Conservation (phyloP, 306 rosid genomes). For the Begonia peltatifolia region DNA sequence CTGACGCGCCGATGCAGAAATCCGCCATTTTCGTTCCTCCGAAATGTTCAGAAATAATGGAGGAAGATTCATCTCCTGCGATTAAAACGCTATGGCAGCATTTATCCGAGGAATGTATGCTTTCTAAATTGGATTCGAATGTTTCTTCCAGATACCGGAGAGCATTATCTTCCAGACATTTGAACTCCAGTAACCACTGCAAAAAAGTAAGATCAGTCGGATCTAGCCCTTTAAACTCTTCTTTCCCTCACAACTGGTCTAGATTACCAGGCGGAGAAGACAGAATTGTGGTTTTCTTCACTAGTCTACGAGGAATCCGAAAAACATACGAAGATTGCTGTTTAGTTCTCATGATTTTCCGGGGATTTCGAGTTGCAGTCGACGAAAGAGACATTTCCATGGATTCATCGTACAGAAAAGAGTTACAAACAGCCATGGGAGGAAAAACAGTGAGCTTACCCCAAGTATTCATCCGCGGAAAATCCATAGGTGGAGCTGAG, state of each 20-base stretch:
- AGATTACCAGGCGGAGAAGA: conserved; percentile 32
- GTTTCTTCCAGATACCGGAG: conserved; percentile 58
- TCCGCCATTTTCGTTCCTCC: conserved; percentile 18
- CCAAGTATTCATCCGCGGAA: conserved; percentile 51
- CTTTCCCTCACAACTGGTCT: conserved; percentile 12
- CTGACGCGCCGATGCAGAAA: conserved; percentile 5
- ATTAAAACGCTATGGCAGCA: conserved; percentile 80
- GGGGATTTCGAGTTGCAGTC: conserved; percentile 31
- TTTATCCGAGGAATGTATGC: conserved; percentile 64
- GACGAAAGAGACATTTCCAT: conserved; percentile 85
- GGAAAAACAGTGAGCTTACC: conserved; percentile 32
- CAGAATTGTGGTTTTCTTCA: conserved; percentile 54
- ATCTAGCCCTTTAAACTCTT: conserved; percentile 29
- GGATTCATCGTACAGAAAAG: conserved; percentile 39
- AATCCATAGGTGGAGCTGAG: conserved; percentile 50
- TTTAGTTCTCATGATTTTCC: conserved; percentile 48
- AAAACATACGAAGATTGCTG: conserved; percentile 66
- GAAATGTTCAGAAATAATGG: conserved; percentile 17
- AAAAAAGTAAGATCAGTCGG: conserved; percentile 33
- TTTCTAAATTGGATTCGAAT: conserved; percentile 60
- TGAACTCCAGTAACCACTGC: conserved; percentile 13
- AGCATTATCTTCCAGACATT: conserved; percentile 54
- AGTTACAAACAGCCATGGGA: conserved; percentile 38
- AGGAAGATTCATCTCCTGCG: conserved; percentile 3
- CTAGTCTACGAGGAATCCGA: conserved; percentile 78